Percentiles rank a stretch among this genome's conserved stretches.
These are phyloP conservation scores for Lentinula guzmanii DNA, from an alignment of 768 basidiomycete genomes.

Conservation along the genomic window DNA sequence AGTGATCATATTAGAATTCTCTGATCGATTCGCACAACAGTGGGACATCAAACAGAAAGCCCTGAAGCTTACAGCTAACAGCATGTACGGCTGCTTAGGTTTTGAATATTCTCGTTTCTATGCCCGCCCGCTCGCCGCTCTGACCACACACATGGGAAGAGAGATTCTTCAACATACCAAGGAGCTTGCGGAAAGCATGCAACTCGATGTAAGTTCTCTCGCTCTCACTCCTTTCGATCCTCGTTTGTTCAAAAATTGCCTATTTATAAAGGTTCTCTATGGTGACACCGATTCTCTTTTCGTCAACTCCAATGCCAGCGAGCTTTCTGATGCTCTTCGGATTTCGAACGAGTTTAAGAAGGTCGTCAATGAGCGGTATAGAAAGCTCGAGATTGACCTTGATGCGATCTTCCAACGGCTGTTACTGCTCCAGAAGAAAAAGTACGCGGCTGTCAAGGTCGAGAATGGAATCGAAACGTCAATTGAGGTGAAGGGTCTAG, in stretches of 20 bases:
- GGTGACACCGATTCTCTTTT: slow-evolving; percentile 99
- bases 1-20: background rate
- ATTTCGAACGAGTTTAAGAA: slow-evolving; percentile 94
- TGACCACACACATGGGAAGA: slow-evolving; percentile 96
- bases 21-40: slow-evolving; percentile 28
- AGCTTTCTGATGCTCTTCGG: slow-evolving; percentile 82
- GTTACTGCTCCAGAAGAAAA: slow-evolving; percentile 95
- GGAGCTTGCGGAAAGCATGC: slow-evolving; percentile 85
- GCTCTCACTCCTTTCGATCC: background rate
- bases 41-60: slow-evolving; percentile 98
- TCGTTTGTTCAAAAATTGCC: background rate
- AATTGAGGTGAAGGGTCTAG: slow-evolving; percentile 92
- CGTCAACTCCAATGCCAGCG: slow-evolving; percentile 91
- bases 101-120: slow-evolving; percentile 97
- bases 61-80: slow-evolving; percentile 96
- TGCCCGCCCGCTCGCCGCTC: slow-evolving; percentile 91
- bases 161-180: slow-evolving; percentile 93
- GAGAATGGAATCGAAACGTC: slow-evolving; percentile 74
- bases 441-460: slow-evolving; percentile 96
- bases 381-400: slow-evolving; percentile 92
- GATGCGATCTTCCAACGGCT: slow-evolving; percentile 92
- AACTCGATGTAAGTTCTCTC: slow-evolving; percentile 67
- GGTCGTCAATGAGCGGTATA: slow-evolving; percentile 93
- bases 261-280: slow-evolving; percentile 78
- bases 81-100: slow-evolving; percentile 99